phyloP scores from a whole-genome alignment of 805 yeast species.

The Candida sanyiensis region DNA sequence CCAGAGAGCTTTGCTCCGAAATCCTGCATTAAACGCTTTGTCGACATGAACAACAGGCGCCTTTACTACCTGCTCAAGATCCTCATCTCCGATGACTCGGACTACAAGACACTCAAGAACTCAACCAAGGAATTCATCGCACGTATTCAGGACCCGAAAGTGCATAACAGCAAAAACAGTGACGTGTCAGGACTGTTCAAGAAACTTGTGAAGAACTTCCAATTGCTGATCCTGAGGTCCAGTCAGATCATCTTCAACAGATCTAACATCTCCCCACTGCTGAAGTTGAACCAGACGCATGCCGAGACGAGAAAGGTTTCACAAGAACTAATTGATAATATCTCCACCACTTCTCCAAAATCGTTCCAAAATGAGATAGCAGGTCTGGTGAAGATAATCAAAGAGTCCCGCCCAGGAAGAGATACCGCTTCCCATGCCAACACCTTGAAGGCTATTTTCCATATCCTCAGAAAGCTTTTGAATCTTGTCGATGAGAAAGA shows the following conservation, averaged over 20 bases:
- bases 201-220: conserved; percentile 48
- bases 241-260: conserved; percentile 59
- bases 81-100: conserved; percentile 52
- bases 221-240: conserved; percentile 54
- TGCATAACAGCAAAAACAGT: conserved; percentile 32
- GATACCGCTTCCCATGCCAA: conserved; percentile 16
- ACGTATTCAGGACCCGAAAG: conserved; percentile 49
- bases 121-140: conserved; percentile 58
- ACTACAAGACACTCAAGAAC: conserved; percentile 52
- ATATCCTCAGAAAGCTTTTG: conserved; percentile 47
- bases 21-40: conserved; percentile 48
- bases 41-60: conserved; percentile 52
- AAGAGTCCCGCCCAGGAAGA: conserved; percentile 23
- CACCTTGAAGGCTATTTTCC: conserved; percentile 54
- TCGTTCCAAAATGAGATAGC: conserved; percentile 56
- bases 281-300: conserved; percentile 34
- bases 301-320: conserved; percentile 32
- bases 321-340: conserved; percentile 49
- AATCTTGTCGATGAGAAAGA: conserved; percentile 42
- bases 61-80: conserved; percentile 48
- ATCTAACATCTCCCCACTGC: conserved; percentile 51
- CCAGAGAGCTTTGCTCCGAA: conserved; percentile 47
- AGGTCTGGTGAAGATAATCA: conserved; percentile 39
- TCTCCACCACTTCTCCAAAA: conserved; percentile 56
- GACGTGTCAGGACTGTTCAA: conserved; percentile 34